A percentile compares a stretch with the other conserved stretches of the same genome.
Evolutionary conservation across 345 rosid genomes (phyloP).

Genomic region (Dipteronia dyeriana): DNA sequence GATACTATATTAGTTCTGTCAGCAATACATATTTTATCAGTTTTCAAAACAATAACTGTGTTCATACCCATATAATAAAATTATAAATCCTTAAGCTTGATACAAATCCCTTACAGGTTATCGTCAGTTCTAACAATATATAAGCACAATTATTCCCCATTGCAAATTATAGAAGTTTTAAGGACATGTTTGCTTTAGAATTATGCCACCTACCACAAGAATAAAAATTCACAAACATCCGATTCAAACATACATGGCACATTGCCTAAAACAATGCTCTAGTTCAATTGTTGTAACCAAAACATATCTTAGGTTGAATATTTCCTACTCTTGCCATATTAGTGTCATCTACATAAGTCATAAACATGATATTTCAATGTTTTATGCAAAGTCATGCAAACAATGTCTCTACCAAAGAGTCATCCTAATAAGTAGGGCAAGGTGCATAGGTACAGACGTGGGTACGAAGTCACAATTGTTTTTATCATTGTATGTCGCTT

Average conservation of each 20-base stretch:
- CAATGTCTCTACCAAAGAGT: neutral
- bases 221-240: neutral
- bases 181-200: neutral
- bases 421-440: neutral
- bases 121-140: neutral
- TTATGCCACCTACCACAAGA: neutral
- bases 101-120: neutral
- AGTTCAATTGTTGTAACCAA: neutral
- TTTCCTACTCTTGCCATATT: neutral
- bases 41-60: neutral
- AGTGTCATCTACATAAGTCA: neutral
- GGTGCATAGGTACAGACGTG: neutral
- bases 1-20: neutral
- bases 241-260: neutral
- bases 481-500: neutral
- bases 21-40: neutral
- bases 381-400: neutral
- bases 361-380: neutral
- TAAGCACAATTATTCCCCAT: conserved; percentile 1
- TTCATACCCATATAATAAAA: neutral
- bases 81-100: neutral
- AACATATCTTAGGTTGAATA: neutral
- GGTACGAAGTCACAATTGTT: neutral
- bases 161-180: neutral
- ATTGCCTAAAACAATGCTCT: neutral